Conservation (phyloP, 768 basidiomycete genomes). For the Hypholoma fasciculare region DNA sequence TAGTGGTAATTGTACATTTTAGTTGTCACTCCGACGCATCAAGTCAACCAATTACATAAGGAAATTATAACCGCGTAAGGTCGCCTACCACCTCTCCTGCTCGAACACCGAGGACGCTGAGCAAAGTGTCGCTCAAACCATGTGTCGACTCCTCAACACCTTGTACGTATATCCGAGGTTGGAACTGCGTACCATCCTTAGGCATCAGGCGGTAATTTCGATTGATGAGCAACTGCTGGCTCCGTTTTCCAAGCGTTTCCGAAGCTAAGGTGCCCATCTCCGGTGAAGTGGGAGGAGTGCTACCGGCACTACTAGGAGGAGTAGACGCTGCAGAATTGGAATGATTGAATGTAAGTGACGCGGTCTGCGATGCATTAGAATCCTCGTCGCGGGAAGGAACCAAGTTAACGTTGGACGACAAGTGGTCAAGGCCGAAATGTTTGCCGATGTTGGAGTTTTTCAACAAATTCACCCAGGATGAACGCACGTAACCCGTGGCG, state of each 20-base stretch:
- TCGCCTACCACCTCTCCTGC: constrained; percentile 48
- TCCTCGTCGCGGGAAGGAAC: constrained; percentile 19
- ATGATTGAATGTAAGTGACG: constrained; percentile 6
- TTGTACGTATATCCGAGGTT: constrained; percentile 34
- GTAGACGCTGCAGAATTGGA: constrained; percentile 15
- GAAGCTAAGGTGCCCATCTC: constrained; percentile 20
- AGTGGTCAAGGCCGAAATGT: constrained; percentile 32
- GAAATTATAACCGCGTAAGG: constrained; percentile 10
- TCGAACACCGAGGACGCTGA: constrained; percentile 43
- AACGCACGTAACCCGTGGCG: constrained; percentile 55
- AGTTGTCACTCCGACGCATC: neutral
- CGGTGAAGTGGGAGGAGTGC: constrained; percentile 25
- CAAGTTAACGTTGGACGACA: constrained; percentile 23
- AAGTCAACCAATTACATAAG: neutral
- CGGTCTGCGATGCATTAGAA: constrained; percentile 13
- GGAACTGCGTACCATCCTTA: neutral
- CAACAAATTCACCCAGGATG: constrained; percentile 44
- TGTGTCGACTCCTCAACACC: constrained; percentile 40
- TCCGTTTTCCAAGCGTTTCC: constrained; percentile 7
- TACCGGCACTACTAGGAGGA: constrained; percentile 18
- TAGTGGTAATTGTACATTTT: no score
- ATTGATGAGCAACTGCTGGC: constrained; percentile 32
- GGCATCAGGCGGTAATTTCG: constrained; percentile 45
- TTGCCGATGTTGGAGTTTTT: constrained; percentile 37
- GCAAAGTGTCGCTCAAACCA: constrained; percentile 43